phyloP scores from a whole-genome alignment of 768 basidiomycete genomes.

The Hydnum rufescens region DNA sequence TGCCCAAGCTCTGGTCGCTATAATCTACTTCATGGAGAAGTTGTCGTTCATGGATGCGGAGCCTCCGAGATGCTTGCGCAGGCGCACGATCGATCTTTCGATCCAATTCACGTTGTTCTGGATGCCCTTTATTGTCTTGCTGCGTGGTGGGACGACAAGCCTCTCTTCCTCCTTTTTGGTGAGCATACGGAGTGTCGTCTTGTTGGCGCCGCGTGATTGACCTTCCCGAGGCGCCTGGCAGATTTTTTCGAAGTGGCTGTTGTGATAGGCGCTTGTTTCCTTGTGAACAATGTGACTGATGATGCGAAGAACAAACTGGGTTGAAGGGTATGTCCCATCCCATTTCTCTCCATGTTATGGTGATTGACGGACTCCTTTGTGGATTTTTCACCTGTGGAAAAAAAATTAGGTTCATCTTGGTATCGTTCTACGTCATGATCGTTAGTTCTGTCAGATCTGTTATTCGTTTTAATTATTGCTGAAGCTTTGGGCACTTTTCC shows the following conservation, averaged over 20 bases:
- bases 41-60: slow-evolving; percentile 23
- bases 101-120: slow-evolving; percentile 65
- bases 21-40: slow-evolving; percentile 34
- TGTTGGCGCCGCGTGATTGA: too few species aligned
- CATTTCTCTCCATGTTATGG: too few species aligned
- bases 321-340: too few species aligned
- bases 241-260: slow-evolving; percentile 19
- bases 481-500: too few species aligned
- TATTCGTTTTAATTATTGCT: too few species aligned
- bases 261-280: slow-evolving; percentile 45
- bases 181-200: too few species aligned
- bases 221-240: too few species aligned
- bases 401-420: too few species aligned
- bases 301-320: slow-evolving; percentile 67
- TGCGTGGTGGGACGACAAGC: slow-evolving; percentile 44
- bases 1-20: slow-evolving; percentile 43
- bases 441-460: too few species aligned
- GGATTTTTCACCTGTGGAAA: too few species aligned
- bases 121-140: slow-evolving; percentile 51
- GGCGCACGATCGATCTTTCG: slow-evolving; percentile 54
- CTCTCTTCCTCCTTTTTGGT: slow-evolving; percentile 52
- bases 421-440: slow-evolving; percentile 49
- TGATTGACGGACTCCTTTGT: too few species aligned
- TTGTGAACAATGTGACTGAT: slow-evolving; percentile 64
- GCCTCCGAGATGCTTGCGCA: slow-evolving; percentile 40